Evolutionary conservation across 345 rosid species (phyloP).

Genomic region (Boechera divaricarpa): DNA sequence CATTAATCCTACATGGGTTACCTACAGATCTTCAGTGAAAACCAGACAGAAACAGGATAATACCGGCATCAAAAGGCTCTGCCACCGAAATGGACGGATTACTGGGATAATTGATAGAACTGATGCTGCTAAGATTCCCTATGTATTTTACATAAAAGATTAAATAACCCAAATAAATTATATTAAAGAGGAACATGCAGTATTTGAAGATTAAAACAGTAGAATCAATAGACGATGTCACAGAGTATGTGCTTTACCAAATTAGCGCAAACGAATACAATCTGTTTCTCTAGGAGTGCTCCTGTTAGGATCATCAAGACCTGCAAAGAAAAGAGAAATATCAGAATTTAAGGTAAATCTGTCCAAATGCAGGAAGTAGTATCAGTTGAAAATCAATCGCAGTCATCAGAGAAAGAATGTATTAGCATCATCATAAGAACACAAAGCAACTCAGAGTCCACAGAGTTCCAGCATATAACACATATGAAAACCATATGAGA

Average conservation of each 20-base stretch:
- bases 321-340: conserved; percentile 49
- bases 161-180: neutral
- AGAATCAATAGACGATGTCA: conserved; percentile 1
- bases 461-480: neutral
- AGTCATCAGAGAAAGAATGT: conserved; percentile 2
- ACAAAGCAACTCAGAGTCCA: neutral
- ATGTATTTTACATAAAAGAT: conserved; percentile 32
- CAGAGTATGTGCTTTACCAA: conserved; percentile 56
- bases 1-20: conserved; percentile 25
- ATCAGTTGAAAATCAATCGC: neutral
- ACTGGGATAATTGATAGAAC: conserved; percentile 78
- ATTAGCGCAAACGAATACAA: conserved; percentile 89
- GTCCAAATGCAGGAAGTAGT: neutral
- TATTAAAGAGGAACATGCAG: neutral
- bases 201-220: neutral
- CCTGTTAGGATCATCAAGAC: conserved; percentile 78
- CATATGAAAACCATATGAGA: neutral
- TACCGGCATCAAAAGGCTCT: conserved; percentile 97
- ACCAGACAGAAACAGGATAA: conserved; percentile 10
- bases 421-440: conserved; percentile 11
- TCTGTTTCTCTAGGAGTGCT: conserved; percentile 91
- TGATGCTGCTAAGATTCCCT: conserved; percentile 89
- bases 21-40: conserved; percentile 1
- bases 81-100: conserved; percentile 94
- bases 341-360: conserved; percentile 5